Conservation (phyloP, 441 rosid genomes). For the Gossypium davidsonii region DNA sequence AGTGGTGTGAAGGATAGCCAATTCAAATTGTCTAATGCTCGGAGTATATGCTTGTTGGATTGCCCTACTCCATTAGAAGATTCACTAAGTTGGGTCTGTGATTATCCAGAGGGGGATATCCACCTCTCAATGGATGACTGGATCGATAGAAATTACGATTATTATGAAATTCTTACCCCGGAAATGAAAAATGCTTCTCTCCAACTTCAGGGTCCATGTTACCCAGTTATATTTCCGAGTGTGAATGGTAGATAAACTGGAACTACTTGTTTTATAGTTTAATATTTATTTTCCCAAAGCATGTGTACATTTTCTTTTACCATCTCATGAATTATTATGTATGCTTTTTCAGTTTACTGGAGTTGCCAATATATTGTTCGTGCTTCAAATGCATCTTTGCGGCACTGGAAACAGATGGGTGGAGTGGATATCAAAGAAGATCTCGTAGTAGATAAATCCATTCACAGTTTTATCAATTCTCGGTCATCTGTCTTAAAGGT, state of each 20-base stretch:
- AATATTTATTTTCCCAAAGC: not conserved
- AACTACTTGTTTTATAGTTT: conserved; percentile 11
- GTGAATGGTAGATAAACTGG: conserved; percentile 56
- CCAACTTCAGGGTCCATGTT: conserved; percentile 97
- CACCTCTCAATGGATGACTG: conserved; percentile 71
- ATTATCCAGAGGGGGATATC: conserved; percentile 95
- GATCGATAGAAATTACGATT: conserved; percentile 86
- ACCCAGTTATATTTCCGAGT: conserved; percentile 86
- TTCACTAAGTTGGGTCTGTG: conserved; percentile 87
- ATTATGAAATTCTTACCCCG: conserved; percentile 84
- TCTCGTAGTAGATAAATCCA: conserved; percentile 76
- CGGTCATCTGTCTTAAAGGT: conserved; percentile 93
- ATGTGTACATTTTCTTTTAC: not conserved
- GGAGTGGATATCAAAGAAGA: conserved; percentile 79
- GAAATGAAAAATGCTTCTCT: conserved; percentile 90
- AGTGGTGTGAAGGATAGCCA: conserved; percentile 79
- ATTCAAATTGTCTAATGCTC: conserved; percentile 64
- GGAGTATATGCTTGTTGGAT: conserved; percentile 82
- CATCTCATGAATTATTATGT: not conserved
- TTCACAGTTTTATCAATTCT: conserved; percentile 73
- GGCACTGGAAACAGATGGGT: conserved; percentile 92
- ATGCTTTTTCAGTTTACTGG: conserved; percentile 62
- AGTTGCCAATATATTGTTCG: conserved; percentile 90
- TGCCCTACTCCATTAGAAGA: conserved; percentile 82
- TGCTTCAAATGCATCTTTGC: conserved; percentile 71